Base-by-base conservation (phyloP, 116 monocot genomes). In the Iris pallida region DNA sequence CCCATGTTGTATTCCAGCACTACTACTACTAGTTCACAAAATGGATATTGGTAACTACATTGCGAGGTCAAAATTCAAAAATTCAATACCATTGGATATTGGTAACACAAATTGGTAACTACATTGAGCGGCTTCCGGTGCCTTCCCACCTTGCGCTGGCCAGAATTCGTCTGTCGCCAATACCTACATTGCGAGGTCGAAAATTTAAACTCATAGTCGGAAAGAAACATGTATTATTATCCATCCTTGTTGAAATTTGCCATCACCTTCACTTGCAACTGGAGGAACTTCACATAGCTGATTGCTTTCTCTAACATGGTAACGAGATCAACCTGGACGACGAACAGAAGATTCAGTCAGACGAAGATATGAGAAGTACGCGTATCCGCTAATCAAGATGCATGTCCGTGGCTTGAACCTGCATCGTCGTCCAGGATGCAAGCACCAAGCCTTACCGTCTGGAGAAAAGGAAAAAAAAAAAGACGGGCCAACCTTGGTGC, bases 271-370 rank as follows among this genome's bases (percentile, higher is more conserved):
- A 96, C 89, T 89, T 95, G 95, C 62, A 95, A 71, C 55, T 95
- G 95, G 71, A 95, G 95, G 59, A 89, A 91, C 67, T 95, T 95
- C 8, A 95, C 95, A 75, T 95, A 91, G 77, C 72, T 85, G 42
- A 84, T 84, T 6, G 95, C 95, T 74, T 95, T 95, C 71, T 95
- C 95, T 72, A 95, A 58, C 95, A 91, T 95, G 13, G 95, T 88
- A 8, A 91, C 91, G 74, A 91, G 70, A 78, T 95, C 95, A 72
- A 95, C 95, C 94, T 94, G 65, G 15, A 52, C 47, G 20, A 57
- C 47, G 20, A 57, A 20, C 7, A 45, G 7, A 41, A 20, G 5
- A 4, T 20, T 41, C 0, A 46, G 41, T 47, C 4, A 16, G 8
- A 47, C 6, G 65, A 65, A 4, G 12, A 1, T 30, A 30, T 3